These are phyloP conservation scores for Annulohypoxylon nitens DNA, from an alignment of 495 filamentous ascomycete genomes.

Conservation along the genomic window DNA sequence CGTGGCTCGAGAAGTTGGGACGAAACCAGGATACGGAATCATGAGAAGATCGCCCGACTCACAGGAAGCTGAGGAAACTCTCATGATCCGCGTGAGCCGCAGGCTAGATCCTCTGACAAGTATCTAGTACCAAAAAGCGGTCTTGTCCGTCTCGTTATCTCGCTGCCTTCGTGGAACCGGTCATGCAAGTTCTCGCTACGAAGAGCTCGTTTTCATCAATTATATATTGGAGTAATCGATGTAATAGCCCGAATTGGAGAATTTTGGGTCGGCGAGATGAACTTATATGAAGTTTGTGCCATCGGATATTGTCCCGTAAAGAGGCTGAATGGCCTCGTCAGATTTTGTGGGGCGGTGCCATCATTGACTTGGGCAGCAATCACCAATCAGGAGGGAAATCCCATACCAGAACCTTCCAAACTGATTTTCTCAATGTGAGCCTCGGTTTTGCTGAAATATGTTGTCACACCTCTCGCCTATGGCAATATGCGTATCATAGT, in stretches of 20 bases:
- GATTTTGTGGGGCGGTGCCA: constrained; percentile 36
- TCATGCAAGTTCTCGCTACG: constrained; percentile 35
- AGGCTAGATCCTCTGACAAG: constrained; percentile 7
- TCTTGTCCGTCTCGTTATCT: constrained; percentile 40
- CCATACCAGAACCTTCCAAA: constrained; percentile 30
- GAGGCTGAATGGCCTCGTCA: constrained; percentile 49
- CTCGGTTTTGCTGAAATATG: constrained; percentile 15
- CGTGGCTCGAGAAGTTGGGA: constrained; percentile 20
- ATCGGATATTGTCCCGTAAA: constrained; percentile 49
- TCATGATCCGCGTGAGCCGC: neutral
- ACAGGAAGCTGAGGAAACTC: neutral
- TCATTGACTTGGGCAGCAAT: constrained; percentile 20
- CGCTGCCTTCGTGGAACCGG: constrained; percentile 23
- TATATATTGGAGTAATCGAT: constrained; percentile 35
- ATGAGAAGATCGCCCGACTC: constrained; percentile 18
- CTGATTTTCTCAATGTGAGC: constrained; percentile 1
- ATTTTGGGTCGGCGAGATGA: constrained; percentile 47
- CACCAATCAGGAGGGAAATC: constrained; percentile 34
- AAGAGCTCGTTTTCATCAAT: constrained; percentile 41
- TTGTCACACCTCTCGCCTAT: constrained; percentile 22
- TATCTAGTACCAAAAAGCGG: constrained; percentile 20
- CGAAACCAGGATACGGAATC: constrained; percentile 9
- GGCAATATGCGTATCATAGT: constrained; percentile 35
- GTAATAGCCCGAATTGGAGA: constrained; percentile 25
- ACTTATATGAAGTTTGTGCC: constrained; percentile 49